Evolutionary conservation across 139 green algal species (phyloP), one percentile per base, ranked within the genome.

Genomic region (Tetraselmis chui): DNA sequence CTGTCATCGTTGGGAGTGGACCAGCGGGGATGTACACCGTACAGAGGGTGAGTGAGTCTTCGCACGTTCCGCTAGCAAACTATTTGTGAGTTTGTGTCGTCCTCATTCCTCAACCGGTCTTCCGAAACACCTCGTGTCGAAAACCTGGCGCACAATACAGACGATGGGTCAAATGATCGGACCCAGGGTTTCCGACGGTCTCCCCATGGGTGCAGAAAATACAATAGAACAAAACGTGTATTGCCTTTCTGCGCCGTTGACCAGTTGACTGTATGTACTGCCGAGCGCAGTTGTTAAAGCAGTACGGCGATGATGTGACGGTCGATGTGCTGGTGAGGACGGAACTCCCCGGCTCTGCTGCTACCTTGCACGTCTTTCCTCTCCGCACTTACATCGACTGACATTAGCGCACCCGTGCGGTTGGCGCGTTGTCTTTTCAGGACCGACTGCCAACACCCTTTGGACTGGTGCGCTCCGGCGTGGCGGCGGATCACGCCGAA

Each of bases 401-500:
- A 18, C 80, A 84, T 0, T 59, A 78, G 45, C 30, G 58, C 18
- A 75, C 59, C 28, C 77, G 78, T 25, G 27, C 79, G 22, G 27
- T 80, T 23, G 26, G 22, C n/a, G 2, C 78, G 23, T 28, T 86
- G 27, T 1, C 30, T 81, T 30, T 31, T 29, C 82, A 89, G 89
- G 96, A 99, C 29, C 85, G 91, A 1, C 87, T 98, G 59, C 95
- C 95, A 1, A 94, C 93, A 0, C 96, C 96, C 1, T 99, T 97
- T 90, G 96, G 96, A 2, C 89, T 99, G 2, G 96, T 99, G 22
- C 88, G 95, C 18, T 97, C 92, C 1, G 94, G 94, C 1, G 96
- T 99, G n/a, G 96, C 96, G 0, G 96, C 96, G 2, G 96, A 99
- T 84, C 96, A 99, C 81, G 89, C 91, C 75, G 92, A 96, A 83